Evolutionary conservation across 192 early-diverging fungal genomes (phyloP).

Genomic region (Bifiguratus adelaidae): DNA sequence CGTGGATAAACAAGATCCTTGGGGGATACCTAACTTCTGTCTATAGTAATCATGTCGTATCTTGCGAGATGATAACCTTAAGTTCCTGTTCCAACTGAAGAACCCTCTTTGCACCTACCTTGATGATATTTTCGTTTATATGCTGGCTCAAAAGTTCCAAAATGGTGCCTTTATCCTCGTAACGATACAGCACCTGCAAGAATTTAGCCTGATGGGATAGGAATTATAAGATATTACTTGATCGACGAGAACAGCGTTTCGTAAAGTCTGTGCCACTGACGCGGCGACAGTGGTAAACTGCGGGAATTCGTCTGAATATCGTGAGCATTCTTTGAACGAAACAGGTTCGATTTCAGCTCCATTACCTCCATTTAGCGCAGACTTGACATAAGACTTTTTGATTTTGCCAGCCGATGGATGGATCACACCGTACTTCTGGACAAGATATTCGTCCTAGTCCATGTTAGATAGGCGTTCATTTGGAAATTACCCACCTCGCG

Average conservation of each 20-base stretch:
- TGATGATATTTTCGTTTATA: conserved; percentile 53
- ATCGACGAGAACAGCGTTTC: conserved; percentile 3
- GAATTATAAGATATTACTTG: no score
- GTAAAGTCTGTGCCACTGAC: conserved; percentile 2
- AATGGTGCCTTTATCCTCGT: conserved; percentile 34
- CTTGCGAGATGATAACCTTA: not conserved
- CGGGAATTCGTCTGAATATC: conserved; percentile 22
- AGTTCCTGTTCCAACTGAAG: not conserved
- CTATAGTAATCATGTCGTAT: conserved; percentile 46
- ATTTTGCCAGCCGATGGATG: conserved; percentile 21
- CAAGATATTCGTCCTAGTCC: conserved; percentile 51
- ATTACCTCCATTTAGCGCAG: conserved; percentile 8
- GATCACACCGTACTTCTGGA: conserved; percentile 51
- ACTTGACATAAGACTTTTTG: conserved; percentile 10
- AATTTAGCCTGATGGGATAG: no score
- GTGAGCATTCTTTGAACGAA: not conserved
- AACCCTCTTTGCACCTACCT: conserved; percentile 7
- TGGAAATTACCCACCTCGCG: conserved; percentile 25
- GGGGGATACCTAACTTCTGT: conserved; percentile 78
- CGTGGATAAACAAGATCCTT: conserved; percentile 81
- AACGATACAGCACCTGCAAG: conserved; percentile 45
- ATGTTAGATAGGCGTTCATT: not conserved
- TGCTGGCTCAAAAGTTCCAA: conserved; percentile 46
- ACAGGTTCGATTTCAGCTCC: not conserved
- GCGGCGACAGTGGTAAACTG: conserved; percentile 18